A percentile compares a stretch with the other conserved stretches of the same genome.
These are phyloP conservation scores for Gleditsia sinensis DNA, from an alignment of 306 rosid species.

Conservation along the genomic window DNA sequence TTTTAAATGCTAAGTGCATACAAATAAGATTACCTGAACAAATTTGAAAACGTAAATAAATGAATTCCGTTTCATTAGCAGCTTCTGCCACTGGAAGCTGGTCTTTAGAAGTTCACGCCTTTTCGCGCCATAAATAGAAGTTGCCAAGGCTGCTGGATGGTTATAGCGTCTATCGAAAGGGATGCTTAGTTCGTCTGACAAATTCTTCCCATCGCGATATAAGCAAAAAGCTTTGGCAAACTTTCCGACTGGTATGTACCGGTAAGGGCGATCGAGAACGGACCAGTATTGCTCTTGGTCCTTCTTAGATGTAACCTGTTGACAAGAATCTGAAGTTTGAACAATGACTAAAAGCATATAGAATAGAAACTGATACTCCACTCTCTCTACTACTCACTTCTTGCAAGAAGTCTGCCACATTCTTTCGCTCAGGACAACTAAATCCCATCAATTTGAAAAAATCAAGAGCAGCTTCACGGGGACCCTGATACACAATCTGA, in stretches of 20 bases:
- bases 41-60: conserved; percentile 92
- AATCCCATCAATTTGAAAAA: conserved; percentile 90
- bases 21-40: conserved; percentile 65
- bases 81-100: conserved; percentile 80
- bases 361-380: conserved; percentile 25
- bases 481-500: conserved; percentile 91
- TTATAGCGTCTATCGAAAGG: conserved; percentile 83
- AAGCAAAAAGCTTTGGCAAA: conserved; percentile 77
- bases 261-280: conserved; percentile 72
- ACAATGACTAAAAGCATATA: conserved; percentile 33
- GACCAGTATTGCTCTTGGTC: conserved; percentile 99
- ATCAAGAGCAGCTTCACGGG: conserved; percentile 73
- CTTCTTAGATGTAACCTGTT: conserved; percentile 90
- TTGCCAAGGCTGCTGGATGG: conserved; percentile 95
- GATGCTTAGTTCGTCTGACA: conserved; percentile 64
- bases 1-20: neutral
- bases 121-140: conserved; percentile 66
- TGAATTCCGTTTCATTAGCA: conserved; percentile 89
- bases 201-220: conserved; percentile 68
- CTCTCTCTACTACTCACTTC: conserved; percentile 65
- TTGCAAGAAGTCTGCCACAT: conserved; percentile 97
- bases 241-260: conserved; percentile 75
- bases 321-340: conserved; percentile 29
- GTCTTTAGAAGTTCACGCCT: conserved; percentile 78
- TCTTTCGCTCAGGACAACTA: conserved; percentile 85